Percentiles rank a stretch among this genome's conserved stretches.
phyloP scores from a whole-genome alignment of 768 basidiomycete species.

The Mycena vulgaris region DNA sequence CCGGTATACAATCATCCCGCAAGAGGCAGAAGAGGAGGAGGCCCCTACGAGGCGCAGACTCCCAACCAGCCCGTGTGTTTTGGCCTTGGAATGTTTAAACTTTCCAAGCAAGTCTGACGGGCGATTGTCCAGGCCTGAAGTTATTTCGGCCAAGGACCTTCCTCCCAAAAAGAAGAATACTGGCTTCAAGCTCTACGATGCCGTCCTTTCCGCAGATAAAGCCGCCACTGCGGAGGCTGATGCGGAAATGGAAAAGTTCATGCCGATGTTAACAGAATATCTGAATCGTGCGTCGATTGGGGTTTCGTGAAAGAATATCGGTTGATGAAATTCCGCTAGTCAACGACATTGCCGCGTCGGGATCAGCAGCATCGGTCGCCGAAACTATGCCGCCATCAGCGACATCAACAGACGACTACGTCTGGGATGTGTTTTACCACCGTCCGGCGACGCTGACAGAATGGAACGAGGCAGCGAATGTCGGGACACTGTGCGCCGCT shows the following conservation, averaged over 20 bases:
- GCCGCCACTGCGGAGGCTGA: constrained; percentile 54
- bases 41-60: constrained; percentile 44
- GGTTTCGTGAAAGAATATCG: neutral
- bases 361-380: constrained; percentile 21
- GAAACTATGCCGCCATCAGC: constrained; percentile 11
- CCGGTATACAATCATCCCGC: constrained; percentile 68
- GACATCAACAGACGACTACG: constrained; percentile 69
- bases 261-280: constrained; percentile 85
- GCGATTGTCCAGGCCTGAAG: constrained; percentile 63
- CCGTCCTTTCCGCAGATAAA: constrained; percentile 63
- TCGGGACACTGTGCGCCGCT: constrained; percentile 74
- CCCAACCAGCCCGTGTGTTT: constrained; percentile 60
- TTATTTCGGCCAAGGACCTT: constrained; percentile 67
- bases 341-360: constrained; percentile 40
- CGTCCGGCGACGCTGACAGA: constrained; percentile 72
- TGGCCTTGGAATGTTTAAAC: too few species aligned
- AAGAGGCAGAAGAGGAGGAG: constrained; percentile 44
- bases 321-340: constrained; percentile 37
- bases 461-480: constrained; percentile 69
- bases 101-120: neutral
- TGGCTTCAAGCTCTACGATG: constrained; percentile 82
- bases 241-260: constrained; percentile 81
- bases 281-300: constrained; percentile 63
- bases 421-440: constrained; percentile 90
- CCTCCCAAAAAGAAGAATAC: constrained; percentile 45